phyloP scores from a whole-genome alignment of 176 grass and related monocot species.

The Carex parvula region DNA sequence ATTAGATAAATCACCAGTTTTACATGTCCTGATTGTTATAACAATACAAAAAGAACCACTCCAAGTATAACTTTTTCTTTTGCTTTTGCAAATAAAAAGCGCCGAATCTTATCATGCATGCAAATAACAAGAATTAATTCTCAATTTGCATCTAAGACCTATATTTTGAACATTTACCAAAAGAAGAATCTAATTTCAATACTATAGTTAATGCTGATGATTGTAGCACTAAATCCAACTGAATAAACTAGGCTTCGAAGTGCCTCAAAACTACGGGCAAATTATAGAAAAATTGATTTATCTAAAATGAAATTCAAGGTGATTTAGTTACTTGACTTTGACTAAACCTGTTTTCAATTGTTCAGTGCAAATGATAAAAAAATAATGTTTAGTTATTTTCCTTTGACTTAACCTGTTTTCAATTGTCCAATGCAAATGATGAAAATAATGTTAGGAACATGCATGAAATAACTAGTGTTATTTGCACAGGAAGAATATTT shows the following conservation, averaged over 20 bases:
- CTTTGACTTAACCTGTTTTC: not conserved
- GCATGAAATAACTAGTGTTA: not conserved
- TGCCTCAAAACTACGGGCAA: not conserved
- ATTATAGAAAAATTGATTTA: not conserved
- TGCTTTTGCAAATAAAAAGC: too few species aligned
- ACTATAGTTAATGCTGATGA: not conserved
- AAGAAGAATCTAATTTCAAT: slow-evolving; percentile 2
- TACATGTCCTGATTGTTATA: not conserved
- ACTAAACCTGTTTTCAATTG: not conserved
- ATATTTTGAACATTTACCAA: not conserved
- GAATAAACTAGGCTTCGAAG: not conserved
- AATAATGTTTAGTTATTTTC: not conserved
- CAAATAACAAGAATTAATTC: not conserved
- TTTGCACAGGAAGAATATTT: not conserved
- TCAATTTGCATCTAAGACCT: not conserved
- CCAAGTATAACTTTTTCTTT: not conserved
- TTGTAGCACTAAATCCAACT: not conserved
- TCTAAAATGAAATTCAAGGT: not conserved
- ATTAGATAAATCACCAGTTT: not conserved
- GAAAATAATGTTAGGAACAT: not conserved
- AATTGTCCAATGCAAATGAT: not conserved
- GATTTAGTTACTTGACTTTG: not conserved
- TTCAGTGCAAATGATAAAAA: not conserved
- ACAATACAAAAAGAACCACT: not conserved
- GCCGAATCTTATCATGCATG: not conserved